Evolutionary conservation across 441 rosid genomes (phyloP).

Genomic region (Isatis lusitanica): DNA sequence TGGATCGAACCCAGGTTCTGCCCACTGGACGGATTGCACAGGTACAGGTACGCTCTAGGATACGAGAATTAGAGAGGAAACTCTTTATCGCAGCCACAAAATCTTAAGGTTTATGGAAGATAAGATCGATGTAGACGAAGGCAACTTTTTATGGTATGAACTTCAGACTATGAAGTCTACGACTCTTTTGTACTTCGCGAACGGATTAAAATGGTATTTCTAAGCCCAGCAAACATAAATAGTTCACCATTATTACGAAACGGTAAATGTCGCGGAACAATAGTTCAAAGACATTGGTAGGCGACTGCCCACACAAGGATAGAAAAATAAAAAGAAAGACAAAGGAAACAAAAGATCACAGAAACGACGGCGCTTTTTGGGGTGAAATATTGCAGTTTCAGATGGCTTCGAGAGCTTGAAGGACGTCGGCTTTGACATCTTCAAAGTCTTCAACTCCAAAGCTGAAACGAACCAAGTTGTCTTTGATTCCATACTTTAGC

Average conservation of each 20-base stretch:
- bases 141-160: no score
- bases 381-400: slow-evolving; percentile 15
- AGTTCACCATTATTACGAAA: slow-evolving; percentile 9
- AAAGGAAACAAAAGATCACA: background rate
- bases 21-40: no score
- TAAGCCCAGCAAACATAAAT: background rate
- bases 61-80: no score
- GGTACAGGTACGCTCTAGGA: no score
- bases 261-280: slow-evolving; percentile 11
- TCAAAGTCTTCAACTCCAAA: slow-evolving; percentile 88
- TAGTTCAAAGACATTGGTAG: slow-evolving; percentile 27
- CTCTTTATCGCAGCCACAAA: no score
- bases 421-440: slow-evolving; percentile 82
- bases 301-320: background rate
- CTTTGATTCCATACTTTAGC: slow-evolving; percentile 77
- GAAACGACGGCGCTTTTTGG: slow-evolving; percentile 6
- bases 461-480: slow-evolving; percentile 90
- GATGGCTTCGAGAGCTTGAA: slow-evolving; percentile 79
- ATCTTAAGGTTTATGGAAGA: no score
- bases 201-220: background rate
- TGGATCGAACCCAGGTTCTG: no score
- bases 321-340: background rate
- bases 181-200: no score
- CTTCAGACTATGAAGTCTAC: no score
- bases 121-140: no score